Evolutionary conservation across 2,329 filamentous ascomycete species (phyloP), one percentile per base, ranked within the genome.

Genomic region (Fusarium tjaetaba): DNA sequence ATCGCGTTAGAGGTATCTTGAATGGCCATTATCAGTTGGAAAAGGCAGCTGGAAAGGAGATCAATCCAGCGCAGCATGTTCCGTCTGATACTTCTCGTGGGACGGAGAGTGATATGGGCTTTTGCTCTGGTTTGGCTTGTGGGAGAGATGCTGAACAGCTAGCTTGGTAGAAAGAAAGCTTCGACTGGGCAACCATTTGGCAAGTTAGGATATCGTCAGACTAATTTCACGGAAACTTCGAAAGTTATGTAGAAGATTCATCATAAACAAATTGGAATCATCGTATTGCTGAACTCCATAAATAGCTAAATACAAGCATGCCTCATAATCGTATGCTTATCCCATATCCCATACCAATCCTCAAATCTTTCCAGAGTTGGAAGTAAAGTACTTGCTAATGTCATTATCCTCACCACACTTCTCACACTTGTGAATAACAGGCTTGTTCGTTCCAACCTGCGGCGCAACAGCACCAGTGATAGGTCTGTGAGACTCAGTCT

Each of bases 391-490:
- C 30, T 61, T 24, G 57, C 61, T 71, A 15, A 71, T 70, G 6
- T 70, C 61, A 15, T 70, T 70, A 0, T 57, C 68, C 55, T 61
- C 68, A 7, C 68, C 65, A 57, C 68, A 71, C 30, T 71, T 71
- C 51, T 71, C 43, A 28, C 68, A 71, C 36, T 63, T 63, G 18
- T 71, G 68, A 10, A 65, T 70, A 5, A 71, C 41, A 24, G 61
- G 42, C 51, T 62, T 56, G 43, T 61, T 70, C 11, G 18, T 68
- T 32, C 46, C 39, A 1, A 43, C 16, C 15, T 36, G 28, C 7
- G 66, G 48, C 13, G 46, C 55, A 7, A 65, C 42, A 14, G 42
- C 56, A 1, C 39, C 45, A 22, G 48, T 36, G 4, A 43, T 52
- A 4, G 61, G 43, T 9, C n/a, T 67, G 6, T 61, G 26, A 4